phyloP scores from a whole-genome alignment of 441 rosid genomes.

The Macaranga tanarius region DNA sequence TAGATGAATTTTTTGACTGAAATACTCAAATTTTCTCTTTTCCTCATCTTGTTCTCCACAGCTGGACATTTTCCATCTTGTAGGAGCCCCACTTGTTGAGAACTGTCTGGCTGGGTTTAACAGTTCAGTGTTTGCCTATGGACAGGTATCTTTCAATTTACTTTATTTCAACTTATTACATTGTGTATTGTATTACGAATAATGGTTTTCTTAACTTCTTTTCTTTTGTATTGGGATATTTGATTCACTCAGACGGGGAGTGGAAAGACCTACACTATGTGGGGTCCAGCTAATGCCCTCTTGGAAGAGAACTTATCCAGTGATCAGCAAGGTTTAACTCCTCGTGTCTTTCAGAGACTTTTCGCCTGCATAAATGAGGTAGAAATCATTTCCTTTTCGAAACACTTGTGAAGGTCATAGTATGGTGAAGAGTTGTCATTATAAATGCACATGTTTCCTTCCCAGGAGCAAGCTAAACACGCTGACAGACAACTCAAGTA shows the following conservation, averaged over 20 bases:
- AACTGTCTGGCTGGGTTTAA: slow-evolving; percentile 98
- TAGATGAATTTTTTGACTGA: neutral
- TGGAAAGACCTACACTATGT: slow-evolving; percentile 98
- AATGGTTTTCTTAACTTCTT: slow-evolving; percentile 13
- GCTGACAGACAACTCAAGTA: slow-evolving; percentile 81
- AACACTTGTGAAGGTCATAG: neutral
- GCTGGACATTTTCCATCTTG: slow-evolving; percentile 83
- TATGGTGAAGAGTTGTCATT: slow-evolving; percentile 8
- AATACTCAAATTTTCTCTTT: slow-evolving; percentile 11
- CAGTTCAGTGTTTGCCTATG: slow-evolving; percentile 98
- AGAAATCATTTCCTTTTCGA: slow-evolving; percentile 22
- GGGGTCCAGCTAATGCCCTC: slow-evolving; percentile 95
- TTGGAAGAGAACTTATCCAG: slow-evolving; percentile 59
- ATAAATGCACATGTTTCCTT: slow-evolving; percentile 20
- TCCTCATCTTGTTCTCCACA: slow-evolving; percentile 33
- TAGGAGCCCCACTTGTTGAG: slow-evolving; percentile 92
- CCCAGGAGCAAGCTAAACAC: slow-evolving; percentile 90
- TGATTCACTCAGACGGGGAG: slow-evolving; percentile 77
- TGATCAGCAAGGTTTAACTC: slow-evolving; percentile 93
- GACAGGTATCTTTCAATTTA: slow-evolving; percentile 60
- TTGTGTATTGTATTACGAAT: neutral
- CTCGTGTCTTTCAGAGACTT: slow-evolving; percentile 83
- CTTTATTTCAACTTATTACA: neutral
- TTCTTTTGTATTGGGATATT: slow-evolving; percentile 20
- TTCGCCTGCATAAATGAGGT: slow-evolving; percentile 92